These are phyloP conservation scores for Thermomucor indicae-seudaticae DNA, from an alignment of 371 early-diverging fungal genomes.

Conservation along the genomic window DNA sequence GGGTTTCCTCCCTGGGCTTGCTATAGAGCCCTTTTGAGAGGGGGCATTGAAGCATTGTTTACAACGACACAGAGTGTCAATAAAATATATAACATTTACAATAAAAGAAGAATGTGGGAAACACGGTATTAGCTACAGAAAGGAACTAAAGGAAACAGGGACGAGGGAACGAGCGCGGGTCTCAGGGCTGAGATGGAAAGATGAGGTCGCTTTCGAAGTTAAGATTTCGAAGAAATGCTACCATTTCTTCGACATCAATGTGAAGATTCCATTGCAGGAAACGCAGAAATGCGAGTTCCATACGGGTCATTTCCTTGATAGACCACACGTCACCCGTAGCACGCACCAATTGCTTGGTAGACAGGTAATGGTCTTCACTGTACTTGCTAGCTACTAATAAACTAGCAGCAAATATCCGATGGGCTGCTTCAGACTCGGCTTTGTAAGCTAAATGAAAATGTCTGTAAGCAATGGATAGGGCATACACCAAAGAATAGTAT, in stretches of 20 bases:
- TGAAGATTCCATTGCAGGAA: slow-evolving; percentile 44
- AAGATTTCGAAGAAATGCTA: slow-evolving; percentile 17
- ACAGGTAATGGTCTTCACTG: slow-evolving; percentile 38
- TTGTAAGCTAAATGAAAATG: slow-evolving; percentile 24
- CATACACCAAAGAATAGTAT: neutral
- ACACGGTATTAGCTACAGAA: too few relatives aligned
- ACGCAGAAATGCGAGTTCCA: slow-evolving; percentile 45
- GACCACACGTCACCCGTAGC: slow-evolving; percentile 52
- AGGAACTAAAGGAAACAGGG: neutral
- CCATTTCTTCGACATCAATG: slow-evolving; percentile 35
- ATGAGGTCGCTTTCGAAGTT: slow-evolving; percentile 6
- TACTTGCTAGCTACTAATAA: slow-evolving; percentile 44
- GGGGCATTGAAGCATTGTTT: too few relatives aligned
- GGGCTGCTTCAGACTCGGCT: slow-evolving; percentile 46
- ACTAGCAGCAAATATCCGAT: slow-evolving; percentile 48
- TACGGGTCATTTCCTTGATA: slow-evolving; percentile 46
- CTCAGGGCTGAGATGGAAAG: neutral
- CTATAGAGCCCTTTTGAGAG: too few relatives aligned
- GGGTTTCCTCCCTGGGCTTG: too few relatives aligned
- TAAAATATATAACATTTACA: too few relatives aligned
- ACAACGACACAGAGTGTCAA: too few relatives aligned
- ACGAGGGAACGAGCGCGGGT: neutral
- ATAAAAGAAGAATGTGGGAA: too few relatives aligned
- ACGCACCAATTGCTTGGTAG: slow-evolving; percentile 40
- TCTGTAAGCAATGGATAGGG: slow-evolving; percentile 1